Conservation (phyloP, 2,329 filamentous ascomycete species). For the Aspergillus sp. region DNA sequence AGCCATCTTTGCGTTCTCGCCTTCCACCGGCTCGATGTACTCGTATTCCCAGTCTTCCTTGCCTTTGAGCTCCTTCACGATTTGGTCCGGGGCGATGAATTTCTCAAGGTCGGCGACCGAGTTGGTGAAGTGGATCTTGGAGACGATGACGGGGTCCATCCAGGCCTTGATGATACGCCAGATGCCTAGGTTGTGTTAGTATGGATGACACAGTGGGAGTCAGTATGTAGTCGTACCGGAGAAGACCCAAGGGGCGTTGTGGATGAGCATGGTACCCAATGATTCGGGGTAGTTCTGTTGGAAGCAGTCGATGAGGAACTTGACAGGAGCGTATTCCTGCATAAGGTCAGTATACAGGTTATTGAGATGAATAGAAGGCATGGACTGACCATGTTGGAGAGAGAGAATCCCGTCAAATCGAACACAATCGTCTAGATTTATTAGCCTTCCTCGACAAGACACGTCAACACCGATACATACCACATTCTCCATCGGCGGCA, state of each 20-base stretch:
- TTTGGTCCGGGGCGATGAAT: constrained; percentile 67
- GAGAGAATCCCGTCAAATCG: constrained; percentile 88
- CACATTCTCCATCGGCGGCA: constrained; percentile 80
- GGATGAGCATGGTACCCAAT: constrained; percentile 83
- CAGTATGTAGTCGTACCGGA: constrained; percentile 59
- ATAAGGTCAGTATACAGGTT: neutral
- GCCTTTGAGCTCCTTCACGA: constrained; percentile 79
- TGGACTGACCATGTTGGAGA: constrained; percentile 80
- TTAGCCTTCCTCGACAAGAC: neutral
- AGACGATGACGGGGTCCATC: constrained; percentile 93
- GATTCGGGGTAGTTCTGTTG: constrained; percentile 96
- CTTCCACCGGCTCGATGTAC: constrained; percentile 71
- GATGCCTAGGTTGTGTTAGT: constrained; percentile 57
- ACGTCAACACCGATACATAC: constrained; percentile 53
- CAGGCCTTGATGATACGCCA: constrained; percentile 93
- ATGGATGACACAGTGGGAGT: neutral
- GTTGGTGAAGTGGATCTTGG: constrained; percentile 89
- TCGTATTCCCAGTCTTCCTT: constrained; percentile 77
- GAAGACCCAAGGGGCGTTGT: constrained; percentile 91
- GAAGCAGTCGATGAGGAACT: constrained; percentile 98
- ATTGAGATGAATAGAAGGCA: too few relatives aligned
- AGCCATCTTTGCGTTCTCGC: constrained; percentile 74
- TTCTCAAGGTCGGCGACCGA: constrained; percentile 71
- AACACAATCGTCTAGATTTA: constrained; percentile 74
- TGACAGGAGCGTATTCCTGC: constrained; percentile 88